Evolutionary conservation across 441 rosid species (phyloP).

Genomic region (Melastoma candidum): DNA sequence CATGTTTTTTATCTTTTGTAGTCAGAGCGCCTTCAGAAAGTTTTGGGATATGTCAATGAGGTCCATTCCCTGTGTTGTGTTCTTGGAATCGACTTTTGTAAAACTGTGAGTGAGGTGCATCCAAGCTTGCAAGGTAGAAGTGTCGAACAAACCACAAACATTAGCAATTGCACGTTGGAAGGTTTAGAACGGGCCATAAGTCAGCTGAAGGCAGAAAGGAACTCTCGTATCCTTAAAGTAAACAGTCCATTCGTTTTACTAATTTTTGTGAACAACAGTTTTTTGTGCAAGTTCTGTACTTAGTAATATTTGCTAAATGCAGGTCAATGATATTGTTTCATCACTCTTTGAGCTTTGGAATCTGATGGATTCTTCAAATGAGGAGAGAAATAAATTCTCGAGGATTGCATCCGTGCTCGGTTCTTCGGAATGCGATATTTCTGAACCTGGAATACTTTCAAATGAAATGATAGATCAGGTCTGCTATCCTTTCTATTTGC

Average conservation of each 20-base stretch:
- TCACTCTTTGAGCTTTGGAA: constrained; percentile 76
- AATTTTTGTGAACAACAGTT: constrained; percentile 4
- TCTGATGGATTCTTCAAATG: constrained; percentile 84
- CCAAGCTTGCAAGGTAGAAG: constrained; percentile 71
- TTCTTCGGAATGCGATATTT: constrained; percentile 53
- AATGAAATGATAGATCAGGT: constrained; percentile 73
- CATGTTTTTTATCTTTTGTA: constrained; percentile 16
- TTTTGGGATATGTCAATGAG: constrained; percentile 66
- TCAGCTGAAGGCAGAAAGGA: constrained; percentile 68
- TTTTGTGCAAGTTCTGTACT: constrained; percentile 3
- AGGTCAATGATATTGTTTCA: constrained; percentile 64
- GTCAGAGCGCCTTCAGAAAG: constrained; percentile 88
- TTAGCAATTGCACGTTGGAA: constrained; percentile 66
- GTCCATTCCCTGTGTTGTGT: constrained; percentile 83
- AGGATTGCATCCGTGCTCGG: constrained; percentile 42
- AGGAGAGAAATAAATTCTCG: constrained; percentile 49
- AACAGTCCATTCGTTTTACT: neutral
- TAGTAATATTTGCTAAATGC: constrained; percentile 12
- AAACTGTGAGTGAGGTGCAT: constrained; percentile 78
- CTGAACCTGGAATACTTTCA: constrained; percentile 63
- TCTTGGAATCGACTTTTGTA: constrained; percentile 76
- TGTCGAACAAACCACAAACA: constrained; percentile 76
- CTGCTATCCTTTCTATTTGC: neutral
- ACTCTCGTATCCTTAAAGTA: constrained; percentile 69
- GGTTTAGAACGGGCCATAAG: constrained; percentile 65